A percentile compares a stretch with the other conserved stretches of the same genome.
phyloP scores from a whole-genome alignment of 768 basidiomycete genomes.

The Pleurotus platypus region DNA sequence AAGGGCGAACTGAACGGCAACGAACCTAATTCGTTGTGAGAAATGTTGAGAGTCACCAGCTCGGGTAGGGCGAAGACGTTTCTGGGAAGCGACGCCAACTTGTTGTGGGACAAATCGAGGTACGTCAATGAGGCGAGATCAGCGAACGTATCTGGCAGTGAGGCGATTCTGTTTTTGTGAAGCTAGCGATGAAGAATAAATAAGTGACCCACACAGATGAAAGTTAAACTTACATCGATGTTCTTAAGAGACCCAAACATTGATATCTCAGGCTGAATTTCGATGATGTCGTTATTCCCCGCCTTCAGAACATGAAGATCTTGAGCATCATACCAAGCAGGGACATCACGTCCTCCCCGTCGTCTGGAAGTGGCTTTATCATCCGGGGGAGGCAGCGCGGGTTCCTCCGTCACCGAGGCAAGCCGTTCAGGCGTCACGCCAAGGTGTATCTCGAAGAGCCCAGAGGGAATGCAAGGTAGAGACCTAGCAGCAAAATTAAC shows the following conservation, averaged over 20 bases:
- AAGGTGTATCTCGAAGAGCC: conserved; percentile 77
- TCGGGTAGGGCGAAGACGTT: conserved; percentile 68
- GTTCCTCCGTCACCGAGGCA: conserved; percentile 61
- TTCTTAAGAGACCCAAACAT: conserved; percentile 81
- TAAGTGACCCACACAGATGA: not conserved
- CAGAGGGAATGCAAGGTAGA: conserved; percentile 70
- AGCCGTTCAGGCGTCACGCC: conserved; percentile 66
- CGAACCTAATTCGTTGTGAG: conserved; percentile 60
- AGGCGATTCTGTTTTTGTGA: conserved; percentile 66
- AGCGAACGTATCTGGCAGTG: conserved; percentile 61
- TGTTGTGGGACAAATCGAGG: conserved; percentile 75
- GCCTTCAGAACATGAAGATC: conserved; percentile 74
- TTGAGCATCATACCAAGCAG: conserved; percentile 80
- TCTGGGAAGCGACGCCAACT: conserved; percentile 55
- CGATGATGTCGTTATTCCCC: conserved; percentile 76
- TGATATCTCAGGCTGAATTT: conserved; percentile 79
- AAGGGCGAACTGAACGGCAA: conserved; percentile 67
- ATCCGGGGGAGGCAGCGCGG: conserved; percentile 37
- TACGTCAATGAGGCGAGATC: conserved; percentile 64
- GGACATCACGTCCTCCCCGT: conserved; percentile 39
- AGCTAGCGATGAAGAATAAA: conserved; percentile 38
- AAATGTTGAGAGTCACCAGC: conserved; percentile 63
- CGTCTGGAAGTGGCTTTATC: conserved; percentile 30
- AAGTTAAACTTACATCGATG: conserved; percentile 57
- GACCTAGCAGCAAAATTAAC: conserved; percentile 75